Percentiles rank a stretch among this genome's conserved stretches.
Evolutionary conservation across 345 rosid species (phyloP).

Genomic region (Draba incana): DNA sequence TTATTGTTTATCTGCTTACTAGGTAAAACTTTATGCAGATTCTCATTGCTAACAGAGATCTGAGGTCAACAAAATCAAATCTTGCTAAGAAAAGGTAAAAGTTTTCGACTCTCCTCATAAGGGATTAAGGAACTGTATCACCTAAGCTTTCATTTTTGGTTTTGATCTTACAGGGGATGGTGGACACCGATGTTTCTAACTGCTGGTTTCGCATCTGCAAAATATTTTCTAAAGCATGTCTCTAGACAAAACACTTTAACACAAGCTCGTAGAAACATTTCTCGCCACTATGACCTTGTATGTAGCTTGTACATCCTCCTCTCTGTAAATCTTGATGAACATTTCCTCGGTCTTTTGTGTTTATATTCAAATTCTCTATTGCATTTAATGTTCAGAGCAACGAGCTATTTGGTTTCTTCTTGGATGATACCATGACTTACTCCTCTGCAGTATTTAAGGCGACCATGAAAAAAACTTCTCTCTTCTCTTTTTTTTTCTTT

Average conservation of each 20-base stretch:
- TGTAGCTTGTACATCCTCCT: not conserved
- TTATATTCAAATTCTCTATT: not conserved
- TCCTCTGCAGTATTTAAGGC: conserved; percentile 89
- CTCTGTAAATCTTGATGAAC: not conserved
- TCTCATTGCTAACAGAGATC: conserved; percentile 75
- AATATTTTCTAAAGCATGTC: conserved; percentile 72
- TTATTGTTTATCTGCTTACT: not conserved
- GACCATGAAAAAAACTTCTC: not conserved
- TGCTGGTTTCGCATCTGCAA: conserved; percentile 75
- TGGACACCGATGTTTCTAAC: conserved; percentile 88
- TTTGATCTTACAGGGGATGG: conserved; percentile 69
- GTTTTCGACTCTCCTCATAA: too few species aligned
- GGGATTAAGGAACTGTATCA: too few species aligned
- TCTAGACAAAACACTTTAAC: conserved; percentile 77
- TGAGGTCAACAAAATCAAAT: conserved; percentile 46
- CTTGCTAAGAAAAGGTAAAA: conserved; percentile 63
- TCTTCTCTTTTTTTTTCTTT: not conserved
- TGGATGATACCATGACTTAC: conserved; percentile 91
- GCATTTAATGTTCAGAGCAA: conserved; percentile 59
- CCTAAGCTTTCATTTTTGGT: not conserved
- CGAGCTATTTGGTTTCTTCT: conserved; percentile 70
- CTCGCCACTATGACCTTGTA: conserved; percentile 95
- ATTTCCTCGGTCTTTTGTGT: not conserved
- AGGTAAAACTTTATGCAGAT: conserved; percentile 43
- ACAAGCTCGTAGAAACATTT: conserved; percentile 90